Conservation (phyloP, 768 basidiomycete species). For the Lactifluus hygrophoroides region DNA sequence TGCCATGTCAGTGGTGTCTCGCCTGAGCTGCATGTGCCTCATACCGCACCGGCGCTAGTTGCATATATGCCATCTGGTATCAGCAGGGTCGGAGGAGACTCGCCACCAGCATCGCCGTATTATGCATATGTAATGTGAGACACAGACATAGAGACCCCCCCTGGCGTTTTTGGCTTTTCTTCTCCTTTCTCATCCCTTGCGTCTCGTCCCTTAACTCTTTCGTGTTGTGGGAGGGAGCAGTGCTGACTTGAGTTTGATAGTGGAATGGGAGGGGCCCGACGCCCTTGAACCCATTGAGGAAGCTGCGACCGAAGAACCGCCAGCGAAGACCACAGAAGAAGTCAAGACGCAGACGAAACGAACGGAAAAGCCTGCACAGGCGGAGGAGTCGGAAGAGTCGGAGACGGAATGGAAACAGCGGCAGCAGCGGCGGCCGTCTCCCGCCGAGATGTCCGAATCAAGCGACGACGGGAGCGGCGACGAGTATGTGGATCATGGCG, state of each 20-base stretch:
- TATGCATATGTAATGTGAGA: constrained; percentile 17
- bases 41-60: constrained; percentile 1
- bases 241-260: constrained; percentile 31
- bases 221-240: background rate
- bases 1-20: constrained; percentile 3
- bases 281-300: constrained; percentile 34
- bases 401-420: constrained; percentile 31
- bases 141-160: background rate
- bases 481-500: constrained; percentile 51
- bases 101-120: background rate
- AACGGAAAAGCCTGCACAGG: constrained; percentile 26
- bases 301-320: constrained; percentile 21
- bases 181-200: background rate
- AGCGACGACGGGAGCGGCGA: constrained; percentile 46
- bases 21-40: constrained; percentile 16
- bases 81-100: constrained; percentile 12
- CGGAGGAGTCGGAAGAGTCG: constrained; percentile 33
- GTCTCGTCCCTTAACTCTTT: background rate
- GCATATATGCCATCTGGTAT: constrained; percentile 13
- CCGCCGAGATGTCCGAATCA: constrained; percentile 22
- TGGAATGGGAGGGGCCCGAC: constrained; percentile 65
- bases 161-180: background rate
- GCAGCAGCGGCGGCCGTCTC: constrained; percentile 4
- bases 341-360: constrained; percentile 12
- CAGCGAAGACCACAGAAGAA: constrained; percentile 20